Evolutionary conservation across 768 basidiomycete species (phyloP), one percentile per base, ranked within the genome.

Genomic region (Cystobasidium onofrii): DNA sequence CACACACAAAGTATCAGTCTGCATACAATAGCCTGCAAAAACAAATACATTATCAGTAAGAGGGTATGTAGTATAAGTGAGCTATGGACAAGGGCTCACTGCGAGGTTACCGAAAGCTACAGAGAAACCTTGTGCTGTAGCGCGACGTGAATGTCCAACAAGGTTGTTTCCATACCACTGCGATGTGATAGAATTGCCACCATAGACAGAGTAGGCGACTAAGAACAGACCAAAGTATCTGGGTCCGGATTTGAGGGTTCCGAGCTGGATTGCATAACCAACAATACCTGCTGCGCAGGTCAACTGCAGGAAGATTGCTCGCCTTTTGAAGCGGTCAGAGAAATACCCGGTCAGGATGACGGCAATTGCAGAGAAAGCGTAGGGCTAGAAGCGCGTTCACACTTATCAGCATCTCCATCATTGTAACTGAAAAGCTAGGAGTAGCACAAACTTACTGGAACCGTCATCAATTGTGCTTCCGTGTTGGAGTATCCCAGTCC

Each of bases 131-230:
- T 55, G 54, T 7, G 54, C 54, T 7, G 54, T 55, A 55, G 54
- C 54, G 12, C 54, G 54, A 7, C 54, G 54, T 9, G 54, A 55
- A 55, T 55, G 54, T 10, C 54, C 54, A n/a, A 55, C 23, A n/a
- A 55, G 54, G n/a, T 55, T 55, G 54, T 55, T 55, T 55, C 54
- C 54, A n/a, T 55, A 55, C 54, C 54, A 55, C n/a, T 55, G 54
- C 9, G 9, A 7, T 7, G 54, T 55, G 20, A 55, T 55, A 55
- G 9, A 9, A n/a, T 55, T 55, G 54, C 54, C 54, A 12, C 54
- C 54, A 55, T 55, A 55, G 54, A 55, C 54, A 12, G 54, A n/a
- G n/a, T 55, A 55, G 54, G 54, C 29, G 9, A 55, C 29, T 9
- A 55, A n/a, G 54, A 55, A 55, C 9, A 55, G 20, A 10, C 54